Conservation (phyloP, 2,329 filamentous ascomycete genomes). For the Trichoderma polysporum region DNA sequence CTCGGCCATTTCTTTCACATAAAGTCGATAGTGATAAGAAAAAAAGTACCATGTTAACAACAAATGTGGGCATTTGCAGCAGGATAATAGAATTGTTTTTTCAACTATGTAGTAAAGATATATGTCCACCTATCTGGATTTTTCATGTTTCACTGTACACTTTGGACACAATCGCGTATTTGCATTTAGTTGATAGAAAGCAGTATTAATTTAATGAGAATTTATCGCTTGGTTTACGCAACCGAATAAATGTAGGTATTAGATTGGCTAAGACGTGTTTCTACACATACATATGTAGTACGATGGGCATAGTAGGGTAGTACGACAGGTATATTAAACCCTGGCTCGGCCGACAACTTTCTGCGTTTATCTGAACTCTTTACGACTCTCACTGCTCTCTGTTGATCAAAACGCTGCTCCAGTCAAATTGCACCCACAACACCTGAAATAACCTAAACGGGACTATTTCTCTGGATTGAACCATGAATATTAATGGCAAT, state of each 20-base stretch:
- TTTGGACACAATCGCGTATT: too few species aligned
- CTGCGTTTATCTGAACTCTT: background rate
- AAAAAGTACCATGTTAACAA: background rate
- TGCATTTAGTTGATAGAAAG: background rate
- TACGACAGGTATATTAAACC: background rate
- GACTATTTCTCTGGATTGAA: too few species aligned
- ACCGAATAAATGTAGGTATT: background rate
- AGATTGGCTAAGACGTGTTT: background rate
- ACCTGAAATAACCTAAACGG: background rate
- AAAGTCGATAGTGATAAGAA: background rate
- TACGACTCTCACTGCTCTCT: background rate
- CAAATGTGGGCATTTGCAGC: too few species aligned
- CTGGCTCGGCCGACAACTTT: background rate
- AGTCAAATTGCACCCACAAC: background rate
- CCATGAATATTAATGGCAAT: constrained; percentile 9
- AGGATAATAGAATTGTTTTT: background rate
- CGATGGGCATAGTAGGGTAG: too few species aligned
- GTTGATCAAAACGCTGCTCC: background rate
- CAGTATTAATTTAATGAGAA: background rate
- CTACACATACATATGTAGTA: background rate
- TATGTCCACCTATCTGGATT: too few species aligned
- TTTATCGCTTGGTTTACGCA: background rate
- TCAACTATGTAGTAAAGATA: background rate
- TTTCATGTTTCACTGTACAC: too few species aligned
- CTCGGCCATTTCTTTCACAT: background rate